Percentiles rank a stretch among this genome's conserved stretches.
These are phyloP conservation scores for Penicillium sp. DNA, from an alignment of 2,329 filamentous ascomycete genomes.

Conservation along the genomic window DNA sequence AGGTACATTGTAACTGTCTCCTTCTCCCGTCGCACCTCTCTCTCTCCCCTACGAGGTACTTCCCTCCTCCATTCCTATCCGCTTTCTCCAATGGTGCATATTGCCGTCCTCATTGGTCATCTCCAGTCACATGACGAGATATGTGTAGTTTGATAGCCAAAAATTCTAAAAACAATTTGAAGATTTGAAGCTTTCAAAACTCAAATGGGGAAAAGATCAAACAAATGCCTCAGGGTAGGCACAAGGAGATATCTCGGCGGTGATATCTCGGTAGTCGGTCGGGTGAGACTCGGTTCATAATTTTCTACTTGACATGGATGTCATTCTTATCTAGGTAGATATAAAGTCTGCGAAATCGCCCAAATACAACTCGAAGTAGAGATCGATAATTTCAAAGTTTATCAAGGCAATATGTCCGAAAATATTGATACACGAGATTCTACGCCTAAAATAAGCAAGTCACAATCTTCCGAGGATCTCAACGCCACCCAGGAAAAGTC, in stretches of 20 bases:
- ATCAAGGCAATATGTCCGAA: background rate
- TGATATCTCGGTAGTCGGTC: background rate
- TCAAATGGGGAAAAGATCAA: background rate
- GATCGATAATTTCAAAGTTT: background rate
- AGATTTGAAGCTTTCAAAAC: too few relatives aligned
- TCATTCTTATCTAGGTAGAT: background rate
- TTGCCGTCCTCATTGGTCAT: background rate
- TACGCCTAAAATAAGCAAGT: background rate
- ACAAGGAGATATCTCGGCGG: conserved; percentile 1
- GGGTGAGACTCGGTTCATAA: conserved; percentile 1
- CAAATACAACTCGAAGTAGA: background rate
- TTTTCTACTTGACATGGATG: background rate
- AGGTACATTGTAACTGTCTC: too few relatives aligned
- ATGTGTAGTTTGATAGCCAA: background rate
- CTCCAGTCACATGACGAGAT: background rate
- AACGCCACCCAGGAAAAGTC: background rate
- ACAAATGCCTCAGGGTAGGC: background rate
- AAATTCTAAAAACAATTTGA: too few relatives aligned
- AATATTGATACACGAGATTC: background rate
- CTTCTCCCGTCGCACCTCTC: too few relatives aligned
- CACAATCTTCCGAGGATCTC: background rate
- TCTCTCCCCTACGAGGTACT: too few relatives aligned
- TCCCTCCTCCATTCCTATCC: background rate
- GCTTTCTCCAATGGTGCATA: background rate
- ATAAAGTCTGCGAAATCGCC: background rate